Evolutionary conservation across 345 rosid species (phyloP).

Genomic region (Camelina neglecta): DNA sequence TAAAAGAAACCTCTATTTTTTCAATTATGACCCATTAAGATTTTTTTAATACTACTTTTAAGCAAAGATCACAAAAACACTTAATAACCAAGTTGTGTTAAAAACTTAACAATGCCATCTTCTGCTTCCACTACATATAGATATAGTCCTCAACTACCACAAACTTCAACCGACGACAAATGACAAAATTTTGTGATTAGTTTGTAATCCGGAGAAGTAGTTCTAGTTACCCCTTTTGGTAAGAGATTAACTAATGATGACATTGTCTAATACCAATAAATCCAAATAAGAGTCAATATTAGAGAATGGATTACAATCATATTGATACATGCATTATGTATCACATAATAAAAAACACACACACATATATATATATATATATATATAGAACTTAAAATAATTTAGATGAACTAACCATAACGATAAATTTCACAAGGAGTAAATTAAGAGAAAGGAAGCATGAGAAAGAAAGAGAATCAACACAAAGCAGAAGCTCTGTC

Average conservation of each 20-base stretch:
- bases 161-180: conserved; percentile 2
- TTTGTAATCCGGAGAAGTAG: neutral
- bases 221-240: conserved; percentile 18
- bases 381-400: neutral
- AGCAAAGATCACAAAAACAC: neutral
- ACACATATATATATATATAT: neutral
- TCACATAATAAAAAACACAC: neutral
- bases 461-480: conserved; percentile 41
- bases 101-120: neutral
- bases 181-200: neutral
- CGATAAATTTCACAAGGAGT: conserved; percentile 1
- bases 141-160: conserved; percentile 13
- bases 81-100: conserved; percentile 11
- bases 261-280: conserved; percentile 18
- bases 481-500: conserved; percentile 68
- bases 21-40: neutral
- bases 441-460: neutral
- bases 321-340: conserved; percentile 18
- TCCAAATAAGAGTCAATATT: conserved; percentile 25
- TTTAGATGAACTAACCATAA: conserved; percentile 17
- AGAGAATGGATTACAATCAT: conserved; percentile 1
- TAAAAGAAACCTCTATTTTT: neutral
- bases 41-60: no score
- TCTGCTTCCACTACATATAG: neutral
- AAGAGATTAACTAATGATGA: conserved; percentile 10